These are phyloP conservation scores for Edaphochlamys debaryana DNA, from an alignment of 139 green algal species.

Conservation along the genomic window DNA sequence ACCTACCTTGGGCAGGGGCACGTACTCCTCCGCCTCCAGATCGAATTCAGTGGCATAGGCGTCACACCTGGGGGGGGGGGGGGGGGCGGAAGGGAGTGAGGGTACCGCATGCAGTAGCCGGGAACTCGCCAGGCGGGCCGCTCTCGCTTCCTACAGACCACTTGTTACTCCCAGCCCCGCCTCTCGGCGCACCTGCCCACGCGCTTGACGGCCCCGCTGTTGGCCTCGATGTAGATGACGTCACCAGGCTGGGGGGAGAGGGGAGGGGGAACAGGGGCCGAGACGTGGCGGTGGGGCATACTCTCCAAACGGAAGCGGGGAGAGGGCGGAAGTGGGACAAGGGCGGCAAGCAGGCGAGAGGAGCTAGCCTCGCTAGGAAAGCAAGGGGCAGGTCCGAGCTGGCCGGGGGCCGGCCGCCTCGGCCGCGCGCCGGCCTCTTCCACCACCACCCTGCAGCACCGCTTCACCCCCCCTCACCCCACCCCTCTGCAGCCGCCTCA, in stretches of 20 bases:
- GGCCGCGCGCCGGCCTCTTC: too few species aligned
- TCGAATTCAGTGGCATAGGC: slow-evolving; percentile 98
- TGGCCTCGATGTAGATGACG: slow-evolving; percentile 99
- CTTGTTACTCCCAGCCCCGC: too few species aligned
- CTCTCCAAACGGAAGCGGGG: too few species aligned
- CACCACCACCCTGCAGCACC: background rate
- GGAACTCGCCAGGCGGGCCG: too few species aligned
- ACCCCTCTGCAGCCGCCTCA: background rate
- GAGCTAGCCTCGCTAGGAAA: too few species aligned
- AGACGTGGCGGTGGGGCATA: background rate
- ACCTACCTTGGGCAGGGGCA: slow-evolving; percentile 96
- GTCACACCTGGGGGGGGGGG: slow-evolving; percentile 80
- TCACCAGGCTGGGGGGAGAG: slow-evolving; percentile 74
- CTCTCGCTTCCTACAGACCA: too few species aligned
- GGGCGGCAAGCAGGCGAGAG: too few species aligned
- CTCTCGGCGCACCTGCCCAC: slow-evolving; percentile 82
- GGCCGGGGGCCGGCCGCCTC: too few species aligned
- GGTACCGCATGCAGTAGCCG: too few species aligned
- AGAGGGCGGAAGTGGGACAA: too few species aligned
- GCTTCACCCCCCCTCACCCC: background rate
- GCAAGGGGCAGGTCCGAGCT: too few species aligned
- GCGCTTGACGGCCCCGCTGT: slow-evolving; percentile 94
- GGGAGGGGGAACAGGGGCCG: background rate
- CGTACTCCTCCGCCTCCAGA: slow-evolving; percentile 99
- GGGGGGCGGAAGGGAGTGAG: background rate